These are phyloP conservation scores for Lentinula edodes DNA, from an alignment of 768 basidiomycete species.

Conservation along the genomic window DNA sequence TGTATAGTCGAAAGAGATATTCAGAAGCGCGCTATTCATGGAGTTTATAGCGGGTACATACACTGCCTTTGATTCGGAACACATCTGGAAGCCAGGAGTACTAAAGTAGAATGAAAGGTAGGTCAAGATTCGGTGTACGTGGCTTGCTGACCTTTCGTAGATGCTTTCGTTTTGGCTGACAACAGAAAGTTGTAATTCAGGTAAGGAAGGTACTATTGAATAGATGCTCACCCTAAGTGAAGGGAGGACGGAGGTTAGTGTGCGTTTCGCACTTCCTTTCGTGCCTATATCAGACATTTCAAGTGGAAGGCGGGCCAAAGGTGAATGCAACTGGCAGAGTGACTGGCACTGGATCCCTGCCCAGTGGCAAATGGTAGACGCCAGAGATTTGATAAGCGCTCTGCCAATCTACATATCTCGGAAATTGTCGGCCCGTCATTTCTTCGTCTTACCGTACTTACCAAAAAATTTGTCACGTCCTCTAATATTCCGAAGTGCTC, in stretches of 20 bases:
- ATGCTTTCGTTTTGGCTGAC: constrained; percentile 42
- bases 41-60: constrained; percentile 27
- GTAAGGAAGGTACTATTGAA: constrained; percentile 22
- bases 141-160: constrained; percentile 40
- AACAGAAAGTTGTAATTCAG: constrained; percentile 11
- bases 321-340: too few relatives aligned
- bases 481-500: too few relatives aligned
- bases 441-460: too few relatives aligned
- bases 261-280: neutral
- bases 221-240: constrained; percentile 16
- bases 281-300: neutral
- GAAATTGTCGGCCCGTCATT: too few relatives aligned
- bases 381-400: neutral
- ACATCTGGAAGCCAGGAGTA: constrained; percentile 92
- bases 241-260: neutral
- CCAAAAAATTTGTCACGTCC: too few relatives aligned
- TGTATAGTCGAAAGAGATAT: neutral
- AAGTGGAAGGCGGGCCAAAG: neutral
- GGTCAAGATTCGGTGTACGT: constrained; percentile 1
- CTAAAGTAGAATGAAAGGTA: constrained; percentile 25
- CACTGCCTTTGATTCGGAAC: constrained; percentile 76
- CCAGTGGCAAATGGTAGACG: too few relatives aligned
- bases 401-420: neutral
- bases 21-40: too few relatives aligned
- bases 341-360: too few relatives aligned